Conservation (phyloP, 2,329 filamentous ascomycete genomes). For the Epichloe typhina region DNA sequence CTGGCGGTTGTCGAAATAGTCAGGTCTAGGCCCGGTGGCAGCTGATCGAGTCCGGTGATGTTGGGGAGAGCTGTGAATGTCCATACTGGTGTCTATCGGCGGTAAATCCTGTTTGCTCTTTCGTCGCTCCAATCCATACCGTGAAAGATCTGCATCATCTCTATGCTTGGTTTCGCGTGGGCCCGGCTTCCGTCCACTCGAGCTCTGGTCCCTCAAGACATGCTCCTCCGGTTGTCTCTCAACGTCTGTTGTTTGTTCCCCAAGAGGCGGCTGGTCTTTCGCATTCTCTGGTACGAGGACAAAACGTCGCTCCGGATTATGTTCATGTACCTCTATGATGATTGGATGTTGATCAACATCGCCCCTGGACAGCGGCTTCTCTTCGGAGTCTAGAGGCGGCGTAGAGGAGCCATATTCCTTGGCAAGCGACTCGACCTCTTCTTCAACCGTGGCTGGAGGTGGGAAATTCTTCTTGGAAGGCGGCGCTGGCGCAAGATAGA, state of each 20-base stretch:
- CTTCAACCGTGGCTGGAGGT: conserved; percentile 54
- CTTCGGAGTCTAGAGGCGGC: conserved; percentile 22
- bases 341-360: conserved; percentile 56
- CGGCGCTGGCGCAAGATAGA: conserved; percentile 6
- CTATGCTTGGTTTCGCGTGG: background rate
- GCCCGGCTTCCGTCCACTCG: background rate
- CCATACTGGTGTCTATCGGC: conserved; percentile 29
- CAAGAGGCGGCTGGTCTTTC: background rate
- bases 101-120: conserved; percentile 28
- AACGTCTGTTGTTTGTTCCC: background rate
- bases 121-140: conserved; percentile 14
- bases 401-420: conserved; percentile 39
- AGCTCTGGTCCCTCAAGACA: background rate
- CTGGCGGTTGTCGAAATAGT: conserved; percentile 19
- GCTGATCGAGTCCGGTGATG: conserved; percentile 25
- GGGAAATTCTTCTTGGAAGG: conserved; percentile 28
- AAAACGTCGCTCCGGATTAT: conserved; percentile 52
- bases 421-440: conserved; percentile 49
- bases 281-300: conserved; percentile 36
- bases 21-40: conserved; percentile 17
- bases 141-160: conserved; percentile 2
- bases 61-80: conserved; percentile 13
- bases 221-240: background rate
- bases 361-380: conserved; percentile 48
- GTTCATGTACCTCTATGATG: conserved; percentile 47